A percentile compares a stretch with the other conserved stretches of the same genome.
phyloP scores from a whole-genome alignment of 2,329 filamentous ascomycete genomes.

The Hirsutella thompsonii region DNA sequence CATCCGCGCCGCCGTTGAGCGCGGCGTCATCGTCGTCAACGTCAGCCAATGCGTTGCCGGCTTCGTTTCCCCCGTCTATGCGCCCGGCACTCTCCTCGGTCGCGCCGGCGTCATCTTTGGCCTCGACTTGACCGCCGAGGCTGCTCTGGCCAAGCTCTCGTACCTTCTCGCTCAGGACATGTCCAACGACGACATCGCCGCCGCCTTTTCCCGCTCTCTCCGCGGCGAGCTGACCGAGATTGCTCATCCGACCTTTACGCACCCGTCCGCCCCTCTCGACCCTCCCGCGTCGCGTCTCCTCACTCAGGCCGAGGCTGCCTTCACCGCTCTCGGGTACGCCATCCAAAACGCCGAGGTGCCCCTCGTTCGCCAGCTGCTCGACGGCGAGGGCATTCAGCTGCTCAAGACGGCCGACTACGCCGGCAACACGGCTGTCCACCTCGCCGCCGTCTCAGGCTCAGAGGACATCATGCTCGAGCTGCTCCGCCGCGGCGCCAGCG shows the following conservation, averaged over 20 bases:
- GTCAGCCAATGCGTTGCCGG: conserved; percentile 79
- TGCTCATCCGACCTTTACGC: conserved; percentile 59
- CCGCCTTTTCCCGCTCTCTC: conserved; percentile 60
- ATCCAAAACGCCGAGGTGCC: conserved; percentile 59
- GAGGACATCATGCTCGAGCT: conserved; percentile 44
- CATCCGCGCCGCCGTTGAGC: conserved; percentile 61
- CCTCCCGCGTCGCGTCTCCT: conserved; percentile 25
- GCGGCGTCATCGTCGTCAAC: conserved; percentile 79
- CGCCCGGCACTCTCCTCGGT: conserved; percentile 63
- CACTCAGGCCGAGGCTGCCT: conserved; percentile 44
- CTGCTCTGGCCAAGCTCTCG: conserved; percentile 79
- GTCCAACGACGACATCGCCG: conserved; percentile 51
- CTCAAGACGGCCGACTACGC: conserved; percentile 69
- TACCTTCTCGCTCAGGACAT: conserved; percentile 61
- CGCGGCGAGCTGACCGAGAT: conserved; percentile 78
- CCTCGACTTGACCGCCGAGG: conserved; percentile 79
- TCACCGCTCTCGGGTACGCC: conserved; percentile 69
- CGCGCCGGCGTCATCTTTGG: conserved; percentile 81
- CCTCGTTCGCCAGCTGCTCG: conserved; percentile 53
- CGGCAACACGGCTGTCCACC: conserved; percentile 58
- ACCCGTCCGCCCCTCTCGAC: conserved; percentile 46
- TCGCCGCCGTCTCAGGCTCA: conserved; percentile 42
- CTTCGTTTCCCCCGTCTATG: conserved; percentile 67
- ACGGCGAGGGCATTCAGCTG: conserved; percentile 50
- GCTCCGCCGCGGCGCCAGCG: conserved; percentile 48